These are phyloP conservation scores for Setaria italica DNA, from an alignment of 202 grass and related monocot genomes.

Conservation along the genomic window DNA sequence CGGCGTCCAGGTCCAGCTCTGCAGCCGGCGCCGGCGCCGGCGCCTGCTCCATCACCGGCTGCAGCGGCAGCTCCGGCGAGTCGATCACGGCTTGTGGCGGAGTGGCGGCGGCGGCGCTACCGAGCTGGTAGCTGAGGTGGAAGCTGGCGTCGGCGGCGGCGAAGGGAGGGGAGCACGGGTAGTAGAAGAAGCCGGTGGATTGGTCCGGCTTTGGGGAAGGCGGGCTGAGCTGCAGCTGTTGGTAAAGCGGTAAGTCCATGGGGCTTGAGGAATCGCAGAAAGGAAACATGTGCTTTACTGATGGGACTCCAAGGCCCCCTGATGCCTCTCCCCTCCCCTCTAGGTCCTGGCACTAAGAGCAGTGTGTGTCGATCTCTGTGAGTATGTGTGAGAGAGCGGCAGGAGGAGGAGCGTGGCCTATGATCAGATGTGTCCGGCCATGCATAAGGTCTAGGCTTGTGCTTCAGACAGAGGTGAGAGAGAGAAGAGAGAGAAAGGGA, in stretches of 20 bases:
- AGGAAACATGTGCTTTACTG: conserved; percentile 66
- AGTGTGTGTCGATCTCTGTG: conserved; percentile 17
- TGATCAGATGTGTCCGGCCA: conserved; percentile 62
- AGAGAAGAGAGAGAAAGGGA: not conserved
- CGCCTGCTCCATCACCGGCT: conserved; percentile 33
- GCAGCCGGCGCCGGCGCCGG: not conserved
- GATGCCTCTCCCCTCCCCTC: not conserved
- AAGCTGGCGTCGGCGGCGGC: conserved; percentile 42
- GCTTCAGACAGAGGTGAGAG: conserved; percentile 10
- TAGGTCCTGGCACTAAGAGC: conserved; percentile 44
- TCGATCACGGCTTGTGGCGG: conserved; percentile 28
- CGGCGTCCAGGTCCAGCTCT: not conserved
- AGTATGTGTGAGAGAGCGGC: not conserved
- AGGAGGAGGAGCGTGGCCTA: conserved; percentile 40
- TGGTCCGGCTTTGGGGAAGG: conserved; percentile 59
- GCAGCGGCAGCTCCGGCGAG: conserved; percentile 29
- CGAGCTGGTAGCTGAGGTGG: conserved; percentile 44
- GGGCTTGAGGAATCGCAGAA: conserved; percentile 55
- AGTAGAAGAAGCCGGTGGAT: conserved; percentile 48
- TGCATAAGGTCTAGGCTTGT: conserved; percentile 42
- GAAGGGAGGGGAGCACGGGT: conserved; percentile 56
- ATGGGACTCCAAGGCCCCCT: conserved; percentile 51
- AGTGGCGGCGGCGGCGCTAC: not conserved
- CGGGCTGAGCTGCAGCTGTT: conserved; percentile 62
- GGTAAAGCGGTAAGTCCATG: conserved; percentile 68